Evolutionary conservation across 2,329 filamentous ascomycete genomes (phyloP).

Genomic region (Alternaria alternata): DNA sequence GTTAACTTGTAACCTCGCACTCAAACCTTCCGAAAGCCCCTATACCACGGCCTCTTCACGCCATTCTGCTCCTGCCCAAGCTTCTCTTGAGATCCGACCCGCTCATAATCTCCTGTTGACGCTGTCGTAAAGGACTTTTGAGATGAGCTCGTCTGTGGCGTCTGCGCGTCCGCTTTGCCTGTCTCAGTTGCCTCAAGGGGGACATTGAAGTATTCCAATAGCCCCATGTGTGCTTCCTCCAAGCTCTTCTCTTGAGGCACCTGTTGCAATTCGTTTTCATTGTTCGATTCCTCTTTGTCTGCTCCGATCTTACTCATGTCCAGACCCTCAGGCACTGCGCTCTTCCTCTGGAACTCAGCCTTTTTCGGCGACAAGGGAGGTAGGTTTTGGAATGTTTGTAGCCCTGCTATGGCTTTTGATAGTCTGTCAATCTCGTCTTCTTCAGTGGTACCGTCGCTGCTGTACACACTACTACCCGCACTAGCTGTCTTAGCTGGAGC

Average conservation of each 20-base stretch:
- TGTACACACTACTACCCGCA: background rate
- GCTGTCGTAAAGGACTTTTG: conserved; percentile 3
- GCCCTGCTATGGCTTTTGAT: background rate
- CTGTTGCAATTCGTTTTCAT: background rate
- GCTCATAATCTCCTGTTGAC: conserved; percentile 10
- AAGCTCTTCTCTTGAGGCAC: background rate
- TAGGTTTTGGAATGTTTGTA: background rate
- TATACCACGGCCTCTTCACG: conserved; percentile 21
- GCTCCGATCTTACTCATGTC: background rate
- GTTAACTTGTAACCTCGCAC: background rate
- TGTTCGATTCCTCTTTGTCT: background rate
- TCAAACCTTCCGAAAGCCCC: conserved; percentile 10
- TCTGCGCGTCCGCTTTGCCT: background rate
- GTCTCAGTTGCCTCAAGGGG: accelerated
- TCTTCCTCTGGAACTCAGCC: background rate
- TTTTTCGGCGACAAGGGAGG: background rate
- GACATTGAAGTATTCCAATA: background rate
- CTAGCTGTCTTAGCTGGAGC: accelerated
- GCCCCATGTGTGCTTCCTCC: background rate
- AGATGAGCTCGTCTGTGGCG: background rate
- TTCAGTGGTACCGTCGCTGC: background rate
- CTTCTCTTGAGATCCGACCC: background rate
- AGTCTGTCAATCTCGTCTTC: conserved; percentile 1
- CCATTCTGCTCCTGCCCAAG: conserved; percentile 14
- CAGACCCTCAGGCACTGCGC: conserved; percentile 11